phyloP scores from a whole-genome alignment of 345 rosid genomes.

The Kandelia obovata region DNA sequence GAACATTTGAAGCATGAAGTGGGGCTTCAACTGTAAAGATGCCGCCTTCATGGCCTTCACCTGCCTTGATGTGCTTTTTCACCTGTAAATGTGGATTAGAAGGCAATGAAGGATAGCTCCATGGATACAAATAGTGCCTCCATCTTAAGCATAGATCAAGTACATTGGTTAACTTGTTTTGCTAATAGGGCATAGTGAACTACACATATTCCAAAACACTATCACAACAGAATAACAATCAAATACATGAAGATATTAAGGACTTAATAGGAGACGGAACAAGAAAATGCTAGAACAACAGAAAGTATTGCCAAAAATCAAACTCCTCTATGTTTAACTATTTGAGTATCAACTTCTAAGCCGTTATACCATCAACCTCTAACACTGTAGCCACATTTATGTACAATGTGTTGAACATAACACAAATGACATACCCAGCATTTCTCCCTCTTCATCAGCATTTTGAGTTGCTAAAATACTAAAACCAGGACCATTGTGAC shows the following conservation, averaged over 20 bases:
- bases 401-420: neutral
- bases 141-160: neutral
- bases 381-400: neutral
- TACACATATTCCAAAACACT: neutral
- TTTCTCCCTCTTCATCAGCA: neutral
- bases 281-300: neutral
- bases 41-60: constrained; percentile 94
- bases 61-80: constrained; percentile 84
- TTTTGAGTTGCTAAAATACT: neutral
- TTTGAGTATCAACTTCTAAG: neutral
- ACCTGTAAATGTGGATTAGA: constrained; percentile 38
- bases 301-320: neutral
- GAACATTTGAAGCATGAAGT: constrained; percentile 90
- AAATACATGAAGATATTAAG: neutral
- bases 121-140: neutral
- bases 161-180: neutral
- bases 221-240: neutral
- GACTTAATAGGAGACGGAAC: too few species aligned
- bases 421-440: neutral
- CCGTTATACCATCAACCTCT: neutral
- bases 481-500: neutral
- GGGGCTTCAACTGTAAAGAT: constrained; percentile 95
- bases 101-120: neutral
- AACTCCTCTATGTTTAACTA: neutral
- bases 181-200: neutral